These are phyloP conservation scores for Botrytis galanthina DNA, from an alignment of 2,329 filamentous ascomycete species.

Conservation along the genomic window DNA sequence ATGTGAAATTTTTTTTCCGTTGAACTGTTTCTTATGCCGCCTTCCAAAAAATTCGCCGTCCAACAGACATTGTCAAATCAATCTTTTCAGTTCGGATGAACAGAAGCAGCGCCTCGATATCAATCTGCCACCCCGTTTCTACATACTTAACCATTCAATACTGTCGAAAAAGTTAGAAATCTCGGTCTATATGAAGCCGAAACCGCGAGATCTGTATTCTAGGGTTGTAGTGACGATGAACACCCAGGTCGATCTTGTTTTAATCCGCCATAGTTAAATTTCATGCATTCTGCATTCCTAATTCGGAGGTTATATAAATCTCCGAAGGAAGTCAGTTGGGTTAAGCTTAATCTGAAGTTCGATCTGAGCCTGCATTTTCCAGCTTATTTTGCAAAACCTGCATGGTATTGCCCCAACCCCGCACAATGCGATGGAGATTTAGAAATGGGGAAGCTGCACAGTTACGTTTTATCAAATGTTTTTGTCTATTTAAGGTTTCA, in stretches of 20 bases:
- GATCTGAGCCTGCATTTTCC: background rate
- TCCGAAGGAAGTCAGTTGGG: background rate
- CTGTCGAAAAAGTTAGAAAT: background rate
- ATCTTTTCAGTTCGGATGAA: background rate
- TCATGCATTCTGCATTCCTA: background rate
- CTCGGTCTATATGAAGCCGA: background rate
- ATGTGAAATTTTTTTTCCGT: background rate
- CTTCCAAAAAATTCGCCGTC: background rate
- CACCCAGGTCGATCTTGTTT: background rate
- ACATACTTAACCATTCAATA: background rate
- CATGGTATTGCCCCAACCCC: background rate
- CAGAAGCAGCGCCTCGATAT: background rate
- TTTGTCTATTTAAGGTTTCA: background rate
- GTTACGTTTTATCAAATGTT: background rate
- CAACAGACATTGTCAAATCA: background rate
- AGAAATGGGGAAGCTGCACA: background rate
- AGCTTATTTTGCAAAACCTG: background rate
- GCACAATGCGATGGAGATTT: background rate
- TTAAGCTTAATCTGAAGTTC: background rate
- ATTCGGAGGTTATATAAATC: background rate
- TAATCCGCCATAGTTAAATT: background rate
- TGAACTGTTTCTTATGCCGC: background rate
- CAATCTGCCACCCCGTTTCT: too few species aligned
- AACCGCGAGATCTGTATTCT: background rate
- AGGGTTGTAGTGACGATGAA: background rate